Percentiles rank a stretch among this genome's conserved stretches.
These are phyloP conservation scores for Coniochaeta pulveracea DNA, from an alignment of 2,329 filamentous ascomycete genomes.

Conservation along the genomic window DNA sequence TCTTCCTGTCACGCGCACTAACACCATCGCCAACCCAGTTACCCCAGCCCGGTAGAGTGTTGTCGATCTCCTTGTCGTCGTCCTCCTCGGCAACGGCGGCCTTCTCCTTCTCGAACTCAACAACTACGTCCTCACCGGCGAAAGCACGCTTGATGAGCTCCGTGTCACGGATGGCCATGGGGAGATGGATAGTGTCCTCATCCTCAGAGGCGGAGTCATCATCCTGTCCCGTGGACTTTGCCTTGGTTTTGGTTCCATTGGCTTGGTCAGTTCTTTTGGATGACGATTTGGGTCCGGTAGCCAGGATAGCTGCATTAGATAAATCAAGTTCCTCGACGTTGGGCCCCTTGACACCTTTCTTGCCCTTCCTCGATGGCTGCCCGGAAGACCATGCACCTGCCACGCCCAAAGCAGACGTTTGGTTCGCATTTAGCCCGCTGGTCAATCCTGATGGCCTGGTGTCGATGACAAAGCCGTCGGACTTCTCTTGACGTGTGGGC, in stretches of 20 bases:
- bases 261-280: constrained; percentile 8
- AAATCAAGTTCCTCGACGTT: constrained; percentile 28
- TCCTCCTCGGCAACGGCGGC: constrained; percentile 59
- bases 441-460: constrained; percentile 7
- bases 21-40: constrained; percentile 81
- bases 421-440: not conserved
- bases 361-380: constrained; percentile 25
- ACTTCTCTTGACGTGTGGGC: constrained; percentile 12
- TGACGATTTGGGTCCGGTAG: constrained; percentile 12
- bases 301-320: constrained; percentile 19
- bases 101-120: constrained; percentile 76
- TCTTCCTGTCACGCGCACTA: constrained; percentile 54
- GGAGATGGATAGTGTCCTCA: constrained; percentile 35
- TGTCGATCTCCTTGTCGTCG: constrained; percentile 71
- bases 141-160: constrained; percentile 75
- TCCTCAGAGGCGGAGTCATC: constrained; percentile 33
- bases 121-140: constrained; percentile 74
- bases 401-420: constrained; percentile 13
- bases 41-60: constrained; percentile 89
- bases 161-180: constrained; percentile 46
- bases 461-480: constrained; percentile 15
- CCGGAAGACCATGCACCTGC: constrained; percentile 30
- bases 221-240: constrained; percentile 11
- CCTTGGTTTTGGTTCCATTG: constrained; percentile 16
- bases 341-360: constrained; percentile 18